A percentile compares a stretch with the other conserved stretches of the same genome.
These are phyloP conservation scores for Phaseolus lunatus DNA, from an alignment of 306 rosid genomes.

Conservation along the genomic window DNA sequence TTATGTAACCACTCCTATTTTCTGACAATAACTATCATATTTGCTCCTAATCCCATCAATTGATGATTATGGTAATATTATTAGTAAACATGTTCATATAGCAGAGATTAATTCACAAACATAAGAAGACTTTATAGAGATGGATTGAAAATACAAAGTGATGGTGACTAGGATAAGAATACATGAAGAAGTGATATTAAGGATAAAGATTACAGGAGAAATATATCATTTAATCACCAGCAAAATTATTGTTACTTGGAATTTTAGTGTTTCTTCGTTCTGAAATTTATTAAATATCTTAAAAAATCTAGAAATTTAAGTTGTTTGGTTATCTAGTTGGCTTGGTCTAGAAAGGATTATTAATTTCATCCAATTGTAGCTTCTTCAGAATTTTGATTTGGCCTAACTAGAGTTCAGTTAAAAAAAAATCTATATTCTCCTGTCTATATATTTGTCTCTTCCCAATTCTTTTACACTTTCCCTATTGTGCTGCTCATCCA, in stretches of 20 bases:
- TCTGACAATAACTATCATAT: too few species aligned
- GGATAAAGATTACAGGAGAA: background rate
- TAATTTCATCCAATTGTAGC: background rate
- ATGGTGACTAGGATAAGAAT: background rate
- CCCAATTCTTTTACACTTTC: background rate
- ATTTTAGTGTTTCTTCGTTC: background rate
- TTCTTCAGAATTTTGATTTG: background rate
- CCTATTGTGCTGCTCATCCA: background rate
- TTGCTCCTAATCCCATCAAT: too few species aligned
- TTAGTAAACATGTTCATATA: background rate
- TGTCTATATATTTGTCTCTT: background rate
- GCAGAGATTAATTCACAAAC: background rate
- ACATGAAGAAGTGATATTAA: background rate
- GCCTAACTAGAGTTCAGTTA: background rate
- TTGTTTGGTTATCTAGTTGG: background rate
- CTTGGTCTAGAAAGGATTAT: background rate
- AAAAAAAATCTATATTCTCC: background rate
- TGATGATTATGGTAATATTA: background rate
- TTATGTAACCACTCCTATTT: too few species aligned
- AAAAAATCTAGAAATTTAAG: background rate
- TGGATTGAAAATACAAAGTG: background rate
- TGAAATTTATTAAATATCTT: background rate
- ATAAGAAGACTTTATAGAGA: background rate
- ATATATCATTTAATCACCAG: background rate
- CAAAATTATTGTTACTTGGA: background rate